Base-by-base conservation (phyloP, 305 asterid genomes). In the Fraxinus sp. region DNA sequence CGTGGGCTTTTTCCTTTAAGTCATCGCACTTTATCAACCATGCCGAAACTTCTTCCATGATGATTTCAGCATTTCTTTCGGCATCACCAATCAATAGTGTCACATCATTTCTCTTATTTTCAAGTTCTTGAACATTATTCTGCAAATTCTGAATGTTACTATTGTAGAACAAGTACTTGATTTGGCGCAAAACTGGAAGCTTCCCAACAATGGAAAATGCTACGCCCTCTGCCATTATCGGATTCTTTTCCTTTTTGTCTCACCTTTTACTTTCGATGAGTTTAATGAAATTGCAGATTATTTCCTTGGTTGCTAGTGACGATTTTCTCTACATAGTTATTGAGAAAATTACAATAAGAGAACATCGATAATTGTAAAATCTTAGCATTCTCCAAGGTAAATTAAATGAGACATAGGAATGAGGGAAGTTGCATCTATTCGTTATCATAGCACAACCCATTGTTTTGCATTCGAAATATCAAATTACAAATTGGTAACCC, bases 91-190 rank as follows among this genome's bases (percentile, higher is more conserved):
- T 75, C 13, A 8, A 0, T 55, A 0, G 32, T 6, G 84, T 62
- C 3, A 82, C 11, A 0, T 59, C 75, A 16, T 10, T 18, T 82
- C 62, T 79, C 7, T 7, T 79, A 0, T 0, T 3, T 1, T 78
- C 75, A 39, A 89, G 26, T 14, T 33, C n/a, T 33, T 6, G 3
- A 3, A 36, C 74, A 80, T 80, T 84, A 2, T 41, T 57, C 3
- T 6, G 14, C 5, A 88, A 74, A 16, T 14, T 44, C 2, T 41
- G 13, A 7, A 85, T 24, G 75, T 85, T 85, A 11, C 46, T 74
- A 0, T 39, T 36, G 44, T 78, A 52, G 71, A 76, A 52, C 62
- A 76, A 86, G 77, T 85, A 84, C n/a, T 11, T 62, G 13, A 84
- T 1, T 28, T 84, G 85, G 2, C 52, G 70, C 37, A 13, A 46